Evolutionary conservation across 441 rosid species (phyloP).

Genomic region (Biscutella laevigata): DNA sequence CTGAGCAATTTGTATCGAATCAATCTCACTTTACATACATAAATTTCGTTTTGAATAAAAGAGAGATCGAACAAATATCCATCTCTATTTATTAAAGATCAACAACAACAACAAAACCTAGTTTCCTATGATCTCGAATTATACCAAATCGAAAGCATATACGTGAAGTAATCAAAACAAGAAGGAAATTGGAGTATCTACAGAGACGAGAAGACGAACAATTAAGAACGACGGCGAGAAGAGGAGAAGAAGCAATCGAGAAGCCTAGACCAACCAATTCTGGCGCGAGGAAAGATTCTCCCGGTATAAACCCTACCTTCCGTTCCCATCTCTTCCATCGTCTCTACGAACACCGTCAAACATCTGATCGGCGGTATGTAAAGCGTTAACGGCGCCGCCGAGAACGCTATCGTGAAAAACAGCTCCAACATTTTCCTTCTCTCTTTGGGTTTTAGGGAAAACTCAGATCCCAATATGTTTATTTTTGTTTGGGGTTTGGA

Average conservation of each 20-base stretch:
- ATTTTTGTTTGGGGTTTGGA: background rate
- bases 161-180: background rate
- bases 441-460: too few relatives aligned
- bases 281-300: conserved; percentile 55
- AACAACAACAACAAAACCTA: conserved; percentile 4
- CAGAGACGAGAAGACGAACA: conserved; percentile 9
- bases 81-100: conserved; percentile 11
- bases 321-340: conserved; percentile 56
- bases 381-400: conserved; percentile 73
- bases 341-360: conserved; percentile 62
- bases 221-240: conserved; percentile 19
- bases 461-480: background rate
- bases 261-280: conserved; percentile 53
- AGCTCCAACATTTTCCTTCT: conserved; percentile 52
- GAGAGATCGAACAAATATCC: conserved; percentile 9
- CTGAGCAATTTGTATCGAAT: too few relatives aligned
- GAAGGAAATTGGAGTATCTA: conserved; percentile 5
- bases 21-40: conserved; percentile 10
- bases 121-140: conserved; percentile 9
- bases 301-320: conserved; percentile 48
- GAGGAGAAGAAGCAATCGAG: conserved; percentile 57
- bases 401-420: conserved; percentile 71
- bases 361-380: conserved; percentile 81
- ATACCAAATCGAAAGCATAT: background rate
- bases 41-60: background rate